phyloP scores from a whole-genome alignment of 768 basidiomycete genomes.

The Melanogaster broomeanus region DNA sequence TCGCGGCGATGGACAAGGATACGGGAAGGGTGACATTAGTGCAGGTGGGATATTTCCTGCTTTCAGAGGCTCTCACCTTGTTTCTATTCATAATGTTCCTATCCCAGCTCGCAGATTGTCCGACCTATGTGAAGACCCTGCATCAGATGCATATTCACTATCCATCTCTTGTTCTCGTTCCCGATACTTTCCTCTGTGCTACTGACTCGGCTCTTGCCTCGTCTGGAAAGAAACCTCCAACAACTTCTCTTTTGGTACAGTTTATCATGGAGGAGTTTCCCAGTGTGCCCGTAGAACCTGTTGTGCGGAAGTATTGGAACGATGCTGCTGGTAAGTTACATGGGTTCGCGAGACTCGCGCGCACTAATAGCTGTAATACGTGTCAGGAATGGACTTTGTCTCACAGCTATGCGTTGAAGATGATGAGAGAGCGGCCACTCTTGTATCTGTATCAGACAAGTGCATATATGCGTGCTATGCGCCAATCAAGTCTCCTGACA shows the following conservation, averaged over 20 bases:
- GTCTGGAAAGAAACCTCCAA: constrained; percentile 43
- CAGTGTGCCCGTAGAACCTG: constrained; percentile 62
- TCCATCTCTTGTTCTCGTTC: constrained; percentile 73
- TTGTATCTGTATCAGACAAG: constrained; percentile 83
- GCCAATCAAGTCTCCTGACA: constrained; percentile 3
- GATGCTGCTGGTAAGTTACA: constrained; percentile 62
- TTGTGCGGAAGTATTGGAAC: constrained; percentile 84
- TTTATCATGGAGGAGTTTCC: constrained; percentile 77
- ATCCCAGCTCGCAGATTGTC: constrained; percentile 75
- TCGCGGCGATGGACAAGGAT: constrained; percentile 82
- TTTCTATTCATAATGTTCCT: not conserved
- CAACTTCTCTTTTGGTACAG: constrained; percentile 67
- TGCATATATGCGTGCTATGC: constrained; percentile 39
- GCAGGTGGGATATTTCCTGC: constrained; percentile 53
- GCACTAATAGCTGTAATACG: not conserved
- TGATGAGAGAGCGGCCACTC: constrained; percentile 76
- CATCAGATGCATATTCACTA: constrained; percentile 82
- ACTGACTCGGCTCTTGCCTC: constrained; percentile 50
- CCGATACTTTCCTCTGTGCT: constrained; percentile 74
- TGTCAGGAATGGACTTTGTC: constrained; percentile 74
- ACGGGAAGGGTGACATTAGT: constrained; percentile 75
- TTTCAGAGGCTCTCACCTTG: not conserved
- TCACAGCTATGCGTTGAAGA: constrained; percentile 78
- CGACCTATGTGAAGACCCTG: constrained; percentile 86
- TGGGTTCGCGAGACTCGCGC: not conserved